Conservation (phyloP, 139 green algal species). For the Tetradesmus lagerheimii region DNA sequence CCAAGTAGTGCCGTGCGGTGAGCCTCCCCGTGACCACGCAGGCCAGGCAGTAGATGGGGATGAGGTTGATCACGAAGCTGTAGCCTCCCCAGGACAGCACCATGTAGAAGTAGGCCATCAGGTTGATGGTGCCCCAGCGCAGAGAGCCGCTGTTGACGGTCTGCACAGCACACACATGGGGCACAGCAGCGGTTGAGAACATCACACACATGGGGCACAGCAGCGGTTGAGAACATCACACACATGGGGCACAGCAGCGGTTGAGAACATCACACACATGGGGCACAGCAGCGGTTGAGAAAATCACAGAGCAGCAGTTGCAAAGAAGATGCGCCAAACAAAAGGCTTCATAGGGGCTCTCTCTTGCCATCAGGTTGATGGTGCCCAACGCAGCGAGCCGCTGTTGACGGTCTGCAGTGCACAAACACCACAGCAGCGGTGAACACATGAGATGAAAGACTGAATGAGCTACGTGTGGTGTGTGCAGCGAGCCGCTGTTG, state of each 20-base stretch:
- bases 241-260: conserved; percentile 88
- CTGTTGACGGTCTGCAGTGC: not conserved
- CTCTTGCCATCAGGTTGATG: no score
- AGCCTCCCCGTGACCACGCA: conserved; percentile 77
- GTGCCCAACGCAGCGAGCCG: conserved; percentile 67
- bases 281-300: no score
- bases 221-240: conserved; percentile 67
- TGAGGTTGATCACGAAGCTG: conserved; percentile 98
- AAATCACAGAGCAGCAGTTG: no score
- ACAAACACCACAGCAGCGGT: no score
- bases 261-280: conserved; percentile 85
- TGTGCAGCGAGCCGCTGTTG: no score
- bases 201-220: no score
- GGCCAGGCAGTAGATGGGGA: conserved; percentile 95
- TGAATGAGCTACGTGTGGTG: no score
- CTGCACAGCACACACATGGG: conserved; percentile 60
- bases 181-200: no score
- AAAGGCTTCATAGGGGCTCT: no score
- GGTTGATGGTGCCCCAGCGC: conserved; percentile 76
- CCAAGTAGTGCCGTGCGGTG: conserved; percentile 81
- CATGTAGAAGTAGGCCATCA: conserved; percentile 92
- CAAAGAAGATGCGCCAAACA: no score
- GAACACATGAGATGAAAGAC: no score
- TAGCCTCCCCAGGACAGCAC: conserved; percentile 95
- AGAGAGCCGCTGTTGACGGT: conserved; percentile 92